These are phyloP conservation scores for Albatrellus ellisii DNA, from an alignment of 768 basidiomycete species.

Conservation along the genomic window DNA sequence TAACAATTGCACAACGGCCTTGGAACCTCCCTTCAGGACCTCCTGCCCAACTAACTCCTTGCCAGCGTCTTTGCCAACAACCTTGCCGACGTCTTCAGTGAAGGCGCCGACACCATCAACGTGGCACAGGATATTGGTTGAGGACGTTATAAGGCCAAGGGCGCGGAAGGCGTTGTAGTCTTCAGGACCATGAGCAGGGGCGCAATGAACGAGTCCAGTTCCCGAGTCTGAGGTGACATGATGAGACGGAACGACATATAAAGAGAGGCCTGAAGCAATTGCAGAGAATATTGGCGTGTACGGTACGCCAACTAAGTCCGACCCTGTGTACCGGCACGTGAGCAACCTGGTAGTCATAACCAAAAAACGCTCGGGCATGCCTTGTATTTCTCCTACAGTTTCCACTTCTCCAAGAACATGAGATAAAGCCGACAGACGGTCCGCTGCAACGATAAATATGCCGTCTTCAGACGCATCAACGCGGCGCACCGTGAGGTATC, in stretches of 20 bases:
- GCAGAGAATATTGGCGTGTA: constrained; percentile 53
- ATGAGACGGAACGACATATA: constrained; percentile 44
- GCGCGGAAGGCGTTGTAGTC: constrained; percentile 74
- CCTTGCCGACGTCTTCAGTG: constrained; percentile 38
- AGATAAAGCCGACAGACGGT: constrained; percentile 20
- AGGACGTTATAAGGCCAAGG: constrained; percentile 31
- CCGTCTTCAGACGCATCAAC: constrained; percentile 7
- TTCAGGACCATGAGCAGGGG: constrained; percentile 89
- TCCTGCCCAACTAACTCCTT: constrained; percentile 46
- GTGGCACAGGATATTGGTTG: constrained; percentile 55
- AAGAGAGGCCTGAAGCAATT: constrained; percentile 1
- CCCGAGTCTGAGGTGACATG: constrained; percentile 85
- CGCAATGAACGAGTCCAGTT: constrained; percentile 91
- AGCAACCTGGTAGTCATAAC: background rate
- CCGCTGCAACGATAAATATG: constrained; percentile 23
- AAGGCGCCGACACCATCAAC: constrained; percentile 72
- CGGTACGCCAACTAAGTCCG: constrained; percentile 40
- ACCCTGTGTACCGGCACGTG: constrained; percentile 18
- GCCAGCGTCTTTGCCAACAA: constrained; percentile 38
- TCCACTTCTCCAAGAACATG: constrained; percentile 20
- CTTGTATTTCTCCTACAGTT: constrained; percentile 25
- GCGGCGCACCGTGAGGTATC: constrained; percentile 42
- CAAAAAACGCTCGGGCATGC: constrained; percentile 15
- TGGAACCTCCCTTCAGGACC: constrained; percentile 63
- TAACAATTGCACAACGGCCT: constrained; percentile 51